phyloP scores from a whole-genome alignment of 306 rosid genomes.

The Rubus parviflorus region DNA sequence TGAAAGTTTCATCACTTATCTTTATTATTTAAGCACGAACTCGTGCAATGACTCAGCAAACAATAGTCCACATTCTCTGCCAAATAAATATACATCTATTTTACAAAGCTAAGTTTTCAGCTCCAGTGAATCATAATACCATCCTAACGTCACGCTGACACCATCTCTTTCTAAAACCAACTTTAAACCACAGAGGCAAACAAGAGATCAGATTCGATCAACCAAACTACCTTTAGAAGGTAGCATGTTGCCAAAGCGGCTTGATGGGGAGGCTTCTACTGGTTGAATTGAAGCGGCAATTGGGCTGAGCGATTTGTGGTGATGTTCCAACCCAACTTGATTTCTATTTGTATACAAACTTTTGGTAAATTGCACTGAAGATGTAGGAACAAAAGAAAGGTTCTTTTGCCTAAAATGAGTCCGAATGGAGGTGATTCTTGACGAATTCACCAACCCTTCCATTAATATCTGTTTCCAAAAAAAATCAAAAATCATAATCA shows the following conservation, averaged over 20 bases:
- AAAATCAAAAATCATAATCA: neutral
- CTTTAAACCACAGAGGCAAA: neutral
- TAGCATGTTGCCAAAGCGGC: slow-evolving; percentile 25
- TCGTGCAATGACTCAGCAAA: neutral
- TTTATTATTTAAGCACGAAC: neutral
- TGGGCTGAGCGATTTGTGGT: neutral
- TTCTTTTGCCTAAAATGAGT: slow-evolving; percentile 4
- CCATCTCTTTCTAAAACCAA: slow-evolving; percentile 3
- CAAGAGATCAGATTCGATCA: neutral
- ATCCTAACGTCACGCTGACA: neutral
- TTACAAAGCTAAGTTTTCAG: neutral
- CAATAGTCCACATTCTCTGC: neutral
- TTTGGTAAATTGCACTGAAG: slow-evolving; percentile 11
- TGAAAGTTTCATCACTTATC: neutral
- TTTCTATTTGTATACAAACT: neutral
- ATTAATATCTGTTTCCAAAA: slow-evolving; percentile 17
- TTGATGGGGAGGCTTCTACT: slow-evolving; percentile 27
- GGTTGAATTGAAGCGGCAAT: slow-evolving; percentile 33
- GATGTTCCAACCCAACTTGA: slow-evolving; percentile 22
- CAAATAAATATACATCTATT: neutral
- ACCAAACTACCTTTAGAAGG: slow-evolving; percentile 30
- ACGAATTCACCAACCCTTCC: slow-evolving; percentile 29
- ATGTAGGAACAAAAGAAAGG: slow-evolving; percentile 9
- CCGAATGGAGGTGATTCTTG: slow-evolving; percentile 8
- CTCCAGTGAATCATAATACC: neutral